Evolutionary conservation across 495 filamentous ascomycete genomes (phyloP).

Genomic region (Alectoria sarmentosa): DNA sequence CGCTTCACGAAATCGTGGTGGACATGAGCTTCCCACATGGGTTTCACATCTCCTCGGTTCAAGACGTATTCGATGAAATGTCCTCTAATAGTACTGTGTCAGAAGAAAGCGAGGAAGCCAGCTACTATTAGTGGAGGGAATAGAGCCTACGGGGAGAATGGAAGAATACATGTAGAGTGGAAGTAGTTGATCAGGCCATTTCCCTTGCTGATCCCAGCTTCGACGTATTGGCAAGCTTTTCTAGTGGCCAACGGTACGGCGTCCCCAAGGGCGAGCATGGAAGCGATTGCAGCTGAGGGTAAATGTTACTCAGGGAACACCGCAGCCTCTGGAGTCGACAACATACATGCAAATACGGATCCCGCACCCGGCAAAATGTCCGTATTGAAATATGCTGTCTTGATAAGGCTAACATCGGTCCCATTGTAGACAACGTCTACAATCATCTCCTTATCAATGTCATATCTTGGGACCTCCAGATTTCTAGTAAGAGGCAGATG

Average conservation of each 20-base stretch:
- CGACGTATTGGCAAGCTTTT: constrained; percentile 68
- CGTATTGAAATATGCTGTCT: constrained; percentile 59
- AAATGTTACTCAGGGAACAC: background rate
- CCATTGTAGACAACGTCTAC: constrained; percentile 66
- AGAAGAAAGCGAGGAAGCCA: background rate
- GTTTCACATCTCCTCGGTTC: constrained; percentile 62
- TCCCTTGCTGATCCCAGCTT: constrained; percentile 78
- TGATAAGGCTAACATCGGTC: constrained; percentile 47
- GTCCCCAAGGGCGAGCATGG: constrained; percentile 68
- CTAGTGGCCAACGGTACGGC: constrained; percentile 56
- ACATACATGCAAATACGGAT: constrained; percentile 80
- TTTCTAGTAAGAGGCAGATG: constrained; percentile 69
- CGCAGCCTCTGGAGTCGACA: background rate
- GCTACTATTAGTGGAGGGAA: background rate
- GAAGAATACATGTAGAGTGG: constrained; percentile 48
- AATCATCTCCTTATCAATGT: constrained; percentile 54
- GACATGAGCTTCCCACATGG: constrained; percentile 64
- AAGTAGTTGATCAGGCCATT: constrained; percentile 91
- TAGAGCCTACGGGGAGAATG: background rate
- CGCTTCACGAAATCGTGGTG: constrained; percentile 72
- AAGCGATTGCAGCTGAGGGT: constrained; percentile 69
- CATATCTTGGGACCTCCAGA: constrained; percentile 42
- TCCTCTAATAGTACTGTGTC: constrained; percentile 41
- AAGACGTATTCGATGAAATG: constrained; percentile 80
- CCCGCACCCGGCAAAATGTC: constrained; percentile 91